Evolutionary conservation across 176 grass and related monocot species (phyloP), one percentile per base, ranked within the genome.

Genomic region (Carex pumila): DNA sequence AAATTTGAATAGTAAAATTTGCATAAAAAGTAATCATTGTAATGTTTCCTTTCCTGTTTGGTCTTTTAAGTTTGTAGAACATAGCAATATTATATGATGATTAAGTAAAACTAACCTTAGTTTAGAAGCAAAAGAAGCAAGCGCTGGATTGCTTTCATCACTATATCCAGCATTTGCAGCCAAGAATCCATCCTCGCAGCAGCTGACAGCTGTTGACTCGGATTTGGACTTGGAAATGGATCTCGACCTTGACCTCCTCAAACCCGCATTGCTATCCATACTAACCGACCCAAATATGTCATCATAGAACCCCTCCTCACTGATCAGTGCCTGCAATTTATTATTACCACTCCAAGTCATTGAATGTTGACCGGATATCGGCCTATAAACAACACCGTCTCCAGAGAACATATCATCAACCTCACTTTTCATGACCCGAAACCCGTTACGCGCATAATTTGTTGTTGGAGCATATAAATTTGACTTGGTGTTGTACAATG

Each of bases 101-200:
- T 80, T 61, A 17, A 57, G 2, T 47, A 18, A 81, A 19, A 6
- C 50, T 49, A 78, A 98, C 95, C 95, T 95, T 55, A 98, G 91
- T 71, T 92, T 95, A 8, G 95, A 91, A 3, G 91, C 85, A 81
- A 93, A 98, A 12, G 89, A 91, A 61, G 90, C 88, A 63, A 98
- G 91, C 25, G 71, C 83, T 73, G 74, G 75, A 81, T 95, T 87
- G 31, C 64, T 70, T 14, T 77, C 84, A 47, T 65, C 79, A 55
- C 60, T 61, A 60, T 34, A 66, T 67, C 77, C 58, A 39, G 34
- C 13, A 61, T 49, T 12, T 17, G 81, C 25, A 0, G 25, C 41
- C 30, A 83, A 65, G 74, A 79, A 67, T 25, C 49, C 41, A 3
- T 89, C 71, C 45, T 93, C 95, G 14, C 91, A 91, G 18, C 87